Conservation (phyloP, 2,329 filamentous ascomycete genomes). For the Paracoccidioides lutzii region DNA sequence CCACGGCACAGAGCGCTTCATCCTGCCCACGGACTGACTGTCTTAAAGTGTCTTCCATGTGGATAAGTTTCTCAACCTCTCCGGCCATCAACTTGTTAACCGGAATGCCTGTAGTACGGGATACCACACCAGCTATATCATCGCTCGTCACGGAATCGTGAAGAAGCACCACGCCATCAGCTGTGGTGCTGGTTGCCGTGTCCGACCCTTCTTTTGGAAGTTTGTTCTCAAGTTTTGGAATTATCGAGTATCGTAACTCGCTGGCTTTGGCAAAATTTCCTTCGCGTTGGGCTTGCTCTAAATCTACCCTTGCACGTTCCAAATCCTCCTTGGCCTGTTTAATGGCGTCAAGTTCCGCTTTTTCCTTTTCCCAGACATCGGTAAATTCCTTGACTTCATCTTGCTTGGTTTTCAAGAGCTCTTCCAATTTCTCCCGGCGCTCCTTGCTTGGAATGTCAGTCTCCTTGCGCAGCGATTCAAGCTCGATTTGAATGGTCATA, state of each 20-base stretch:
- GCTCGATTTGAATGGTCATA: constrained; percentile 93
- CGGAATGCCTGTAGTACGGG: constrained; percentile 81
- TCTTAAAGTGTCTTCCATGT: constrained; percentile 84
- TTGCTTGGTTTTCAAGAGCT: constrained; percentile 61
- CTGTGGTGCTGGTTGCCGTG: constrained; percentile 22
- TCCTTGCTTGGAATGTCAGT: constrained; percentile 82
- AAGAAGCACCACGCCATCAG: constrained; percentile 49
- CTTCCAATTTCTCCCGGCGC: constrained; percentile 71
- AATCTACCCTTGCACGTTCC: constrained; percentile 69
- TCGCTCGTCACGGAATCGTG: constrained; percentile 93
- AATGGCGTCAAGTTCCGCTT: constrained; percentile 69
- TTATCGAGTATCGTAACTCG: constrained; percentile 76
- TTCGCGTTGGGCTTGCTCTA: constrained; percentile 75
- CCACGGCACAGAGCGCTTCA: constrained; percentile 79
- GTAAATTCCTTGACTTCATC: constrained; percentile 63
- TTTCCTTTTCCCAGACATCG: constrained; percentile 81
- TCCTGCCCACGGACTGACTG: constrained; percentile 84
- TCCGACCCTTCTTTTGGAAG: constrained; percentile 60
- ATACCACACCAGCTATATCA: constrained; percentile 87
- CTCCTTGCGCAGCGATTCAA: constrained; percentile 89
- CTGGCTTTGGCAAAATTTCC: constrained; percentile 86
- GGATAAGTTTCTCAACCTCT: constrained; percentile 85
- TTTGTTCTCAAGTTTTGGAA: constrained; percentile 66
- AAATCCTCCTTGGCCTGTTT: constrained; percentile 82
- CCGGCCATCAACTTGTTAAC: constrained; percentile 84